Evolutionary conservation across 1,284 basidiomycete genomes (phyloP).

Genomic region (Trametes versicolor): DNA sequence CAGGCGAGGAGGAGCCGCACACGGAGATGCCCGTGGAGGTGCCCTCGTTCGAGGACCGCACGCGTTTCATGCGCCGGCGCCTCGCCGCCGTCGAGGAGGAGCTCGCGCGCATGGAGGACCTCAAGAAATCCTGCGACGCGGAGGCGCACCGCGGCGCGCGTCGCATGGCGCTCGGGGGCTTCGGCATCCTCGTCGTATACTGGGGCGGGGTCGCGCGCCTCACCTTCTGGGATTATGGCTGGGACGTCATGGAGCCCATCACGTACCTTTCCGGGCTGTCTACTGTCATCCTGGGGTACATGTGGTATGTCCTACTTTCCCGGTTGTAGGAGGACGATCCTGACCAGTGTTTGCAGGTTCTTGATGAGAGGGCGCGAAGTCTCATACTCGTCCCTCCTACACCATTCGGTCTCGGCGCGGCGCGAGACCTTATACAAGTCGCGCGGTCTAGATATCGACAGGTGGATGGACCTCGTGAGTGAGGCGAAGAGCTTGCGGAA

Average conservation of each 20-base stretch:
- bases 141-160: slow-evolving; percentile 66
- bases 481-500: slow-evolving; percentile 60
- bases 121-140: slow-evolving; percentile 64
- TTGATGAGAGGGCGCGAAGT: slow-evolving; percentile 75
- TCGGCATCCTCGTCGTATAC: slow-evolving; percentile 67
- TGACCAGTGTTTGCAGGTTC: slow-evolving; percentile 50
- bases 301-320: slow-evolving; percentile 52
- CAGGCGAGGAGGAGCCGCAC: slow-evolving; percentile 38
- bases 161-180: slow-evolving; percentile 65
- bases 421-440: slow-evolving; percentile 65
- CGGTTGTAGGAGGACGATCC: background rate
- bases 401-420: slow-evolving; percentile 63
- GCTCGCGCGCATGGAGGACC: slow-evolving; percentile 58
- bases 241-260: slow-evolving; percentile 77
- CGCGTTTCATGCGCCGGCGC: slow-evolving; percentile 64
- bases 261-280: slow-evolving; percentile 71
- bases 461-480: slow-evolving; percentile 63
- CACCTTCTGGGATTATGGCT: slow-evolving; percentile 73
- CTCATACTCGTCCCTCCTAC: slow-evolving; percentile 70
- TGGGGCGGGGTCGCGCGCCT: slow-evolving; percentile 70
- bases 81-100: slow-evolving; percentile 54
- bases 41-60: slow-evolving; percentile 70
- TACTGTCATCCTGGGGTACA: slow-evolving; percentile 66
- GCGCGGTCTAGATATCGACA: slow-evolving; percentile 70
- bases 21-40: slow-evolving; percentile 60